Conservation (phyloP, 441 rosid species). For the Brassica hybrid region DNA sequence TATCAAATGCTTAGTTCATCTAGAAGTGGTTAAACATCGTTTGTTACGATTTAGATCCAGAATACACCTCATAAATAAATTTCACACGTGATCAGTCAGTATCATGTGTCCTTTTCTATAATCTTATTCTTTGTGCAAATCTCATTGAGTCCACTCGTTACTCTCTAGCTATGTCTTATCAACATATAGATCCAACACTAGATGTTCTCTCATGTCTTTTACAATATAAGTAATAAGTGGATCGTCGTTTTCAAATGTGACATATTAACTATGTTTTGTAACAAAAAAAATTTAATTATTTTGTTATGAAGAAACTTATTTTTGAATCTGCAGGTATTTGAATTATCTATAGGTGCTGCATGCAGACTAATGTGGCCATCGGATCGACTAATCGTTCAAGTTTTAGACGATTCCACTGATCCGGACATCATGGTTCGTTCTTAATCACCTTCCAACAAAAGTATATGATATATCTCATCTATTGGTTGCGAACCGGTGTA, state of each 20-base stretch:
- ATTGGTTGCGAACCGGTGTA: not conserved
- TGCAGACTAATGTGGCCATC: too few species aligned
- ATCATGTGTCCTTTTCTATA: not conserved
- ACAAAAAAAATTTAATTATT: too few species aligned
- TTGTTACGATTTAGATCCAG: not conserved
- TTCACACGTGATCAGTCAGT: not conserved
- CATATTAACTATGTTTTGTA: not conserved
- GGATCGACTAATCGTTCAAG: too few species aligned
- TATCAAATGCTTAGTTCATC: not conserved
- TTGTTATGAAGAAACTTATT: too few species aligned
- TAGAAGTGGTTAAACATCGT: too few species aligned
- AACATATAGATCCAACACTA: not conserved
- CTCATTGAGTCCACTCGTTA: not conserved
- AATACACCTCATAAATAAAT: not conserved
- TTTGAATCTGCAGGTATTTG: conserved; percentile 49
- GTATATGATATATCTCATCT: not conserved
- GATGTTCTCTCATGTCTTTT: not conserved
- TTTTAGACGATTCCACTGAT: conserved; percentile 67
- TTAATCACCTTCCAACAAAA: not conserved
- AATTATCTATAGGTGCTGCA: conserved; percentile 65
- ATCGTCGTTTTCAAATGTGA: not conserved
- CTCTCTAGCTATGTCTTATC: not conserved
- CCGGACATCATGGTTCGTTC: conserved; percentile 50
- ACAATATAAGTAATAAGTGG: too few species aligned
- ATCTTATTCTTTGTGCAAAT: conserved; percentile 3